Evolutionary conservation across 1,284 basidiomycete species (phyloP).

Genomic region (Sanghuangporus baumii): DNA sequence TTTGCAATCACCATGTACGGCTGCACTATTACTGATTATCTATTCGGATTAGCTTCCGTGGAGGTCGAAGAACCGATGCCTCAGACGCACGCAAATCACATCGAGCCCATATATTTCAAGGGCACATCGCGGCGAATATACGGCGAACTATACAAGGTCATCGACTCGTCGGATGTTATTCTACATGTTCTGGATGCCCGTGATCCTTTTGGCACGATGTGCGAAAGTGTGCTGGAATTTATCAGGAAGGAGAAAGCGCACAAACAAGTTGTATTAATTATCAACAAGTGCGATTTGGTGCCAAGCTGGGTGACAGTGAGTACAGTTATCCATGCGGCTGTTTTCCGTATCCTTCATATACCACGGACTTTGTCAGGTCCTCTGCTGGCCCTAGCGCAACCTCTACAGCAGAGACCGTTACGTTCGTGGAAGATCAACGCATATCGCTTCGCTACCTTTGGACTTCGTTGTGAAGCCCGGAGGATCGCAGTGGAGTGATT

Average conservation of each 20-base stretch:
- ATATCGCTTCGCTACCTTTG: conserved; percentile 31
- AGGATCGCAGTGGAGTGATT: conserved; percentile 29
- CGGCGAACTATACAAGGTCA: conserved; percentile 98
- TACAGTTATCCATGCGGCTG: conserved; percentile 21
- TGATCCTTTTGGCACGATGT: conserved; percentile 95
- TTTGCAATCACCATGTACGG: conserved; percentile 23
- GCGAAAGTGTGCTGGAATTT: conserved; percentile 92
- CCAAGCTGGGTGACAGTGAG: conserved; percentile 98
- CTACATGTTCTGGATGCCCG: conserved; percentile 95
- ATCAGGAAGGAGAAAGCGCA: conserved; percentile 95
- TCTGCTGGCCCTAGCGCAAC: conserved; percentile 27
- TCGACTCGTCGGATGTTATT: conserved; percentile 97
- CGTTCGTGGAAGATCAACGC: conserved; percentile 54
- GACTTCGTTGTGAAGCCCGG: conserved; percentile 25
- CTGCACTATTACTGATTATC: conserved; percentile 36
- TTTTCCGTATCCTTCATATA: conserved; percentile 16
- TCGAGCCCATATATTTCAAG: conserved; percentile 87
- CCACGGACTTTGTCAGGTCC: conserved; percentile 46
- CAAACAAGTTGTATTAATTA: conserved; percentile 94
- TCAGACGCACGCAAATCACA: conserved; percentile 66
- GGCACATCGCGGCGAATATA: conserved; percentile 95
- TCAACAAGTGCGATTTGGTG: conserved; percentile 99
- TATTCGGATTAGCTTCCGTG: conserved; percentile 21
- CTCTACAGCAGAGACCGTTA: conserved; percentile 38
- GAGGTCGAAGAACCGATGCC: conserved; percentile 34